A percentile compares a stretch with the other conserved stretches of the same genome.
Conservation (phyloP, 805 yeast genomes). For the Candida insectorum region DNA sequence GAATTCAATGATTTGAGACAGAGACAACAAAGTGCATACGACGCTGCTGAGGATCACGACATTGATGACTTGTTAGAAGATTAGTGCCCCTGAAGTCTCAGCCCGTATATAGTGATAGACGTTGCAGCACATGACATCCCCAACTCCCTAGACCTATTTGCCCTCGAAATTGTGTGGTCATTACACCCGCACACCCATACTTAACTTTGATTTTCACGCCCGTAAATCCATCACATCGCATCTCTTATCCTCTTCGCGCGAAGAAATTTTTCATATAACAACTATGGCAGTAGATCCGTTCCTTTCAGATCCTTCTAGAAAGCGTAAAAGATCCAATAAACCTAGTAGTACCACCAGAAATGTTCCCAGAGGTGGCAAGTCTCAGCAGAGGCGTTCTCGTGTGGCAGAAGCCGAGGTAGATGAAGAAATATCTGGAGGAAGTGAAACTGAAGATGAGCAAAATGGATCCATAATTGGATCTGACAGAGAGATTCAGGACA, state of each 20-base stretch:
- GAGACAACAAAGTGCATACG: constrained; percentile 44
- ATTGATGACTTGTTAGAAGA: constrained; percentile 68
- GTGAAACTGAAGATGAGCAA: constrained; percentile 49
- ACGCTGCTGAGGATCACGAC: constrained; percentile 58
- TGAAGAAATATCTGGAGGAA: constrained; percentile 44
- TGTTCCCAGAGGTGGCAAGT: constrained; percentile 1
- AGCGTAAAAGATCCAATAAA: constrained; percentile 39
- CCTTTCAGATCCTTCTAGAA: constrained; percentile 57
- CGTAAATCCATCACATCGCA: too few species aligned
- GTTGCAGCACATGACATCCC: too few species aligned
- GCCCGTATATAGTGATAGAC: too few species aligned
- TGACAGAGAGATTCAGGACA: constrained; percentile 36
- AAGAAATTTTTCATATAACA: constrained; percentile 10
- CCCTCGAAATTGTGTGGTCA: too few species aligned
- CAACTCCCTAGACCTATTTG: too few species aligned
- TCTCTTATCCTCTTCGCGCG: constrained; percentile 9
- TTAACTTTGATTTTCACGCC: too few species aligned
- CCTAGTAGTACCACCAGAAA: constrained; percentile 17
- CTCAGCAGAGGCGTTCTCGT: too few species aligned
- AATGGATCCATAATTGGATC: constrained; percentile 25
- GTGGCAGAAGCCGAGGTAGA: constrained; percentile 30
- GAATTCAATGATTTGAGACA: constrained; percentile 34
- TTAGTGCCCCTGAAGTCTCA: constrained; percentile 19
- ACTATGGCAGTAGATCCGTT: constrained; percentile 59
- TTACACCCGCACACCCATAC: too few species aligned